Evolutionary conservation across 2,329 filamentous ascomycete genomes (phyloP).

Genomic region (Xylaria digitata): DNA sequence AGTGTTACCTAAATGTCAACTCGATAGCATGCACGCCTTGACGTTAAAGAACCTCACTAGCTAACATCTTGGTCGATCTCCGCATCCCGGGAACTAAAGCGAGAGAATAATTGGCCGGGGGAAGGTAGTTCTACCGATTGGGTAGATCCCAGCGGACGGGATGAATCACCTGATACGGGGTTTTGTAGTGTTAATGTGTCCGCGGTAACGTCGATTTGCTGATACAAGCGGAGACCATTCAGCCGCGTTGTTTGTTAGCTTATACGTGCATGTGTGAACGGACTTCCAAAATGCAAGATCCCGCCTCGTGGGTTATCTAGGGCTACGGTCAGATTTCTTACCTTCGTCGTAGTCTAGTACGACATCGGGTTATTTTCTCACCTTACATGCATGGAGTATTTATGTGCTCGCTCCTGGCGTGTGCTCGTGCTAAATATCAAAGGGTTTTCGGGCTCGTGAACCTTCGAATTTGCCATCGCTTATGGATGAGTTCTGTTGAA

Average conservation of each 20-base stretch:
- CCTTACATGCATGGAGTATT: background rate
- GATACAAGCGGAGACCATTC: background rate
- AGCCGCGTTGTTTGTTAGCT: background rate
- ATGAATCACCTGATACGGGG: background rate
- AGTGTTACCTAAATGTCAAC: background rate
- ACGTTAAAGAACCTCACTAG: conserved; percentile 3
- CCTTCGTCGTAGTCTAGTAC: background rate
- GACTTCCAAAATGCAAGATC: conserved; percentile 14
- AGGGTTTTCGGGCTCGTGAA: background rate
- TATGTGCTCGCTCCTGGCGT: conserved; percentile 3
- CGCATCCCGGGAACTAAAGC: conserved; percentile 6
- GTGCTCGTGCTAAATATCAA: background rate
- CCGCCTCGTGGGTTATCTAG: conserved; percentile 5
- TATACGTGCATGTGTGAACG: conserved; percentile 14
- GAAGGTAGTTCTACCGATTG: conserved; percentile 14
- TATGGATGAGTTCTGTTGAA: background rate
- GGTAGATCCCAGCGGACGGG: background rate
- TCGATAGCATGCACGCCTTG: conserved; percentile 26
- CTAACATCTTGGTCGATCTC: conserved; percentile 23
- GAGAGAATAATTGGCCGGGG: background rate
- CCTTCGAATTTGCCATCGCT: background rate
- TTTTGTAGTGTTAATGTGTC: background rate
- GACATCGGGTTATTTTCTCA: background rate
- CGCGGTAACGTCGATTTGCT: background rate
- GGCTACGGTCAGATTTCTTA: background rate